Evolutionary conservation across 768 basidiomycete species (phyloP).

Genomic region (Nidularia sp.): DNA sequence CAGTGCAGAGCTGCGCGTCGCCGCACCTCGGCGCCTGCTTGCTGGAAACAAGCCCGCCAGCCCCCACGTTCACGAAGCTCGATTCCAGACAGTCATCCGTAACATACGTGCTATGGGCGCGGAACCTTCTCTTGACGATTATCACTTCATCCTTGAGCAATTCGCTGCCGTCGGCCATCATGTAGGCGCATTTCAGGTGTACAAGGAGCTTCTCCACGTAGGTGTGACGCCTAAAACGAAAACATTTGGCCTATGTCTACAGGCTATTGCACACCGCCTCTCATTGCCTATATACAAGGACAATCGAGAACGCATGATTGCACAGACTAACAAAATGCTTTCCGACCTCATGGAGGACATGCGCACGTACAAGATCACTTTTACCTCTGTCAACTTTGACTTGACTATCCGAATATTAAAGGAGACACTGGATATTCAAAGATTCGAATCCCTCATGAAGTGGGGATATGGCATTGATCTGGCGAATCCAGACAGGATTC

Average conservation of each 20-base stretch:
- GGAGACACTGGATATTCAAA: conserved; percentile 51
- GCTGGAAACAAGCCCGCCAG: conserved; percentile 26
- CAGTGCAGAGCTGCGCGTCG: conserved; percentile 36
- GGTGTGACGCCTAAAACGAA: conserved; percentile 45
- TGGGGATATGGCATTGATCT: conserved; percentile 77
- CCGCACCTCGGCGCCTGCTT: conserved; percentile 36
- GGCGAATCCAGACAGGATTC: conserved; percentile 64
- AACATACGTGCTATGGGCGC: conserved; percentile 60
- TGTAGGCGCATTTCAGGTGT: conserved; percentile 53
- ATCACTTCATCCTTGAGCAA: conserved; percentile 69
- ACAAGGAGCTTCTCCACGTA: conserved; percentile 47
- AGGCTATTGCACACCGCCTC: conserved; percentile 67
- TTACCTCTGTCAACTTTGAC: conserved; percentile 62
- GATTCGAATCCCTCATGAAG: conserved; percentile 59
- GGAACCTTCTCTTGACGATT: conserved; percentile 57
- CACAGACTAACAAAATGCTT: conserved; percentile 43
- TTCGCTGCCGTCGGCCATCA: conserved; percentile 76
- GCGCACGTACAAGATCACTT: conserved; percentile 38
- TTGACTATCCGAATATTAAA: conserved; percentile 65
- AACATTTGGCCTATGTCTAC: conserved; percentile 63
- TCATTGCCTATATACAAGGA: conserved; percentile 47
- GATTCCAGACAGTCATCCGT: conserved; percentile 62
- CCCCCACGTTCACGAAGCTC: conserved; percentile 59
- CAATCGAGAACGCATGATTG: conserved; percentile 27
- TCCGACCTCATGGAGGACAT: conserved; percentile 55